Percentiles rank a stretch among this genome's conserved stretches.
phyloP scores from a whole-genome alignment of 148 eudicot genomes.

The Euryodendron excelsum region DNA sequence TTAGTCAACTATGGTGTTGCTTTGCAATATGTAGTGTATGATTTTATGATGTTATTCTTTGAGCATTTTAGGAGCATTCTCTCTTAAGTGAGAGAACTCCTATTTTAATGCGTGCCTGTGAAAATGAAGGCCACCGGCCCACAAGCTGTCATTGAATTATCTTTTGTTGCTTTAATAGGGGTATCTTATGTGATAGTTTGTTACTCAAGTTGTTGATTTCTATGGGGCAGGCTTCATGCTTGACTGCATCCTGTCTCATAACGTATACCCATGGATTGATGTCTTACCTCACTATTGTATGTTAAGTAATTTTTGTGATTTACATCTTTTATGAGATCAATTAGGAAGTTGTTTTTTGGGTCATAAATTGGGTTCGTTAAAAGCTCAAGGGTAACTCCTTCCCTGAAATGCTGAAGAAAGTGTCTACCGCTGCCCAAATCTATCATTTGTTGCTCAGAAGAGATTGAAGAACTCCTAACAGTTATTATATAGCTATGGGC shows the following conservation, averaged over 20 bases:
- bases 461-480: not conserved
- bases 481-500: not conserved
- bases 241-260: not conserved
- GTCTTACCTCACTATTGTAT: not conserved
- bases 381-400: not conserved
- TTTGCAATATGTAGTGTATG: not conserved
- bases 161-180: not conserved
- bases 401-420: not conserved
- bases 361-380: not conserved
- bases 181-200: not conserved
- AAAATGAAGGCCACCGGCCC: too few relatives aligned
- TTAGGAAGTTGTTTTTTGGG: not conserved
- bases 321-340: not conserved
- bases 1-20: not conserved
- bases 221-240: not conserved
- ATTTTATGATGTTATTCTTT: not conserved
- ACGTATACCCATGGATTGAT: not conserved
- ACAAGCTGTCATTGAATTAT: not conserved
- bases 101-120: not conserved
- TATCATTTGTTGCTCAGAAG: not conserved
- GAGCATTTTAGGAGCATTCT: not conserved
- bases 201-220: not conserved
- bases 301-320: not conserved
- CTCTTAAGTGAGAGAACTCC: not conserved
- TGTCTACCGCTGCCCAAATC: not conserved